phyloP scores from a whole-genome alignment of 768 basidiomycete species.

The Naganishia onofrii region DNA sequence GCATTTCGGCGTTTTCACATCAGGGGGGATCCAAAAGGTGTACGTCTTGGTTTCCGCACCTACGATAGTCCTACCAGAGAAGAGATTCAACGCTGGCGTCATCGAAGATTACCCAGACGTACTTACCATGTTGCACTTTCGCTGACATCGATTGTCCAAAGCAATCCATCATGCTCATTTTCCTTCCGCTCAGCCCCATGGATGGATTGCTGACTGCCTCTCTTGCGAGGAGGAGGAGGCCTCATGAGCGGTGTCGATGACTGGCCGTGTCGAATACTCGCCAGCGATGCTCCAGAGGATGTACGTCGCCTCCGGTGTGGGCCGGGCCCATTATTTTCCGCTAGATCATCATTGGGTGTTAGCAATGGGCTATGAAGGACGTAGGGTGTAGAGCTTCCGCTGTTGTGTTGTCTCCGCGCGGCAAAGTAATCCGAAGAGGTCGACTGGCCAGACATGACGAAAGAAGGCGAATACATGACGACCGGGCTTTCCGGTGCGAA shows the following conservation, averaged over 20 bases:
- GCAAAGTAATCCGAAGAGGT: conserved; percentile 43
- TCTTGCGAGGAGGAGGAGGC: conserved; percentile 12
- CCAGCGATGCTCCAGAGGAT: conserved; percentile 1
- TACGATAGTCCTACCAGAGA: conserved; percentile 44
- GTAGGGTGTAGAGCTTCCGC: conserved; percentile 18
- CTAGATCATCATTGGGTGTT: not conserved
- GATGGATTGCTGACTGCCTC: conserved; percentile 20
- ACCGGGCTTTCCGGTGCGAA: conserved; percentile 39
- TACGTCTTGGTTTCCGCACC: conserved; percentile 40
- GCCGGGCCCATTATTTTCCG: conserved; percentile 24
- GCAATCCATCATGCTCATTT: not conserved
- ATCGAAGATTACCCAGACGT: not conserved
- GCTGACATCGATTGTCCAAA: conserved; percentile 23
- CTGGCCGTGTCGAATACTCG: not conserved
- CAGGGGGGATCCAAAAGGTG: conserved; percentile 43
- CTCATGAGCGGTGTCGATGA: conserved; percentile 1
- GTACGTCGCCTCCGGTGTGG: conserved; percentile 19
- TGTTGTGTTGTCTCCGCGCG: conserved; percentile 14
- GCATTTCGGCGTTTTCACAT: conserved; percentile 29
- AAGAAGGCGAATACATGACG: conserved; percentile 26
- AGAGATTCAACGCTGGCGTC: not conserved
- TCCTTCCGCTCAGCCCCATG: conserved; percentile 11
- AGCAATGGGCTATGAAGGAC: conserved; percentile 2
- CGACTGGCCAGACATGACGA: conserved; percentile 25
- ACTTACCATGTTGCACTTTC: conserved; percentile 32